Evolutionary conservation across 176 grass and related monocot genomes (phyloP).

Genomic region (Elymus sibiricus): DNA sequence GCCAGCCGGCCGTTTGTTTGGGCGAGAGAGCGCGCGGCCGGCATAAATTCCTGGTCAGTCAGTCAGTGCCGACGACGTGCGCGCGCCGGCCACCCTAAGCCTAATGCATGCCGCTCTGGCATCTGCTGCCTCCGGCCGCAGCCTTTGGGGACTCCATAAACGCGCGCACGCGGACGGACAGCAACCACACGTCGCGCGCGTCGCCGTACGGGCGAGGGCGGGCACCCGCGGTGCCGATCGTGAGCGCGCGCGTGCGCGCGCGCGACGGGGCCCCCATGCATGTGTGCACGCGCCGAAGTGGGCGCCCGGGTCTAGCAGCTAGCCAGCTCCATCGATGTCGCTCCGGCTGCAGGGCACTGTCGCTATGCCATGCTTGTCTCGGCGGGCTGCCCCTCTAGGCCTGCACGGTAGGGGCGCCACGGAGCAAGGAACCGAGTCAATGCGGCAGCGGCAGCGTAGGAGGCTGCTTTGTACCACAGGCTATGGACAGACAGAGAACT

Average conservation of each 20-base stretch:
- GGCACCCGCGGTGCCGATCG: neutral
- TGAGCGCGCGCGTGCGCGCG: neutral
- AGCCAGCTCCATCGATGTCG: neutral
- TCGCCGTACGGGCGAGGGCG: neutral
- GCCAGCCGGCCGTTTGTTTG: neutral
- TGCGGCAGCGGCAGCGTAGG: neutral
- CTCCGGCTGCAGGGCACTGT: conserved; percentile 7
- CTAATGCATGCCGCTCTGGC: conserved; percentile 16
- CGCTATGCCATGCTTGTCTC: conserved; percentile 12
- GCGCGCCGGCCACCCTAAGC: neutral
- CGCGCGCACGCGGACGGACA: neutral
- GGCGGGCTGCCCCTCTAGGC: neutral
- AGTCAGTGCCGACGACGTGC: neutral
- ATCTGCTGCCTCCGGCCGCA: neutral
- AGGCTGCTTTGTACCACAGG: neutral
- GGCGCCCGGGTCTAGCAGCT: conserved; percentile 10
- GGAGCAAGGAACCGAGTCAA: conserved; percentile 38
- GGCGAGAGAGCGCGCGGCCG: neutral
- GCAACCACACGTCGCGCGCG: neutral
- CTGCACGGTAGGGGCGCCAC: neutral
- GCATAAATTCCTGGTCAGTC: conserved; percentile 14
- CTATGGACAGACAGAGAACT: neutral
- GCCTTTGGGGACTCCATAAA: conserved; percentile 12
- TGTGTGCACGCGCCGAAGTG: conserved; percentile 25
- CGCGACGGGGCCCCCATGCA: neutral